These are phyloP conservation scores for Boletus rufocinnamomeus DNA, from an alignment of 768 basidiomycete species.

Conservation along the genomic window DNA sequence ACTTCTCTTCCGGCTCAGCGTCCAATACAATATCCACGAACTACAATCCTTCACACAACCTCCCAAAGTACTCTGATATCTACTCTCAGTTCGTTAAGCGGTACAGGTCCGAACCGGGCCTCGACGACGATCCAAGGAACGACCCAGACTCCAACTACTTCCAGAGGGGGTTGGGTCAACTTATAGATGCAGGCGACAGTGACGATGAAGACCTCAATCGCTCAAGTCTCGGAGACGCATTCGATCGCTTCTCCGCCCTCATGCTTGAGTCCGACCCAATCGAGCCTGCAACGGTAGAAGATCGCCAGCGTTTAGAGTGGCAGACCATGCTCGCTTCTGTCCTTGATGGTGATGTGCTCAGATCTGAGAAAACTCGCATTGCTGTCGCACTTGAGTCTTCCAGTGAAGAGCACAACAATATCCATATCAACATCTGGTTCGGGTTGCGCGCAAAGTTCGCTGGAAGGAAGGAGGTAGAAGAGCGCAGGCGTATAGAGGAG, in stretches of 20 bases:
- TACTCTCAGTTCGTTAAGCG: slow-evolving; percentile 81
- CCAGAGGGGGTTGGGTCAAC: slow-evolving; percentile 68
- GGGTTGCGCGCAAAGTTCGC: slow-evolving; percentile 87
- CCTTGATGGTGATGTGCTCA: slow-evolving; percentile 90
- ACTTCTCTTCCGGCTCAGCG: slow-evolving; percentile 32
- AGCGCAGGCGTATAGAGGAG: slow-evolving; percentile 80
- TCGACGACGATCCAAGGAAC: slow-evolving; percentile 67
- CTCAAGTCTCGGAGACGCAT: slow-evolving; percentile 44
- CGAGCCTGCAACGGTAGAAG: slow-evolving; percentile 68
- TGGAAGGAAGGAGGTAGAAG: slow-evolving; percentile 78
- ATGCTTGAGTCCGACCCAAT: slow-evolving; percentile 63
- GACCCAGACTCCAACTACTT: slow-evolving; percentile 87
- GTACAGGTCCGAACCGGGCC: slow-evolving; percentile 65
- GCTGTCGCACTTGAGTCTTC: slow-evolving; percentile 73
- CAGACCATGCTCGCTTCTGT: slow-evolving; percentile 94
- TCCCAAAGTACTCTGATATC: slow-evolving; percentile 54
- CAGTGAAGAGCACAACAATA: slow-evolving; percentile 66
- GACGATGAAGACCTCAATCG: slow-evolving; percentile 70
- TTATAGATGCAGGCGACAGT: slow-evolving; percentile 68
- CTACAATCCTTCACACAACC: slow-evolving; percentile 33
- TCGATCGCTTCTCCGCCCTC: slow-evolving; percentile 53
- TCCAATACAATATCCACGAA: slow-evolving; percentile 32
- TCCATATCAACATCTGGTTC: slow-evolving; percentile 79
- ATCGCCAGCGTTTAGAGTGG: slow-evolving; percentile 90
- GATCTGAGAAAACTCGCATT: slow-evolving; percentile 92